phyloP scores from a whole-genome alignment of 1,284 basidiomycete species.

The Leccinum pachyderme region DNA sequence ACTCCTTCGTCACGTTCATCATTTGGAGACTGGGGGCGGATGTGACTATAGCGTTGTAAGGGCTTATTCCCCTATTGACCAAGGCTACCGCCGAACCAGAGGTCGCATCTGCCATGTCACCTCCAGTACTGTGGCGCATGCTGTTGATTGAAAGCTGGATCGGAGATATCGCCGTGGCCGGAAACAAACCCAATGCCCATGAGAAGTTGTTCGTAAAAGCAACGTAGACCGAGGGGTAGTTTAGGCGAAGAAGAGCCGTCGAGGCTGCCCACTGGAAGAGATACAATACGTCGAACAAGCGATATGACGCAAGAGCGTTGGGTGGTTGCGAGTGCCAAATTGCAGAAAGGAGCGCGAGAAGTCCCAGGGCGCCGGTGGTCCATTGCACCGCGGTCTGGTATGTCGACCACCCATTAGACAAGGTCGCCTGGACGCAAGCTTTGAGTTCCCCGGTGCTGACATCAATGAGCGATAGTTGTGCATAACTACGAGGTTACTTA shows the following conservation, averaged over 20 bases:
- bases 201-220: constrained; percentile 84
- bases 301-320: constrained; percentile 51
- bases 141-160: constrained; percentile 79
- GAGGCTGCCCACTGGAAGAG: constrained; percentile 82
- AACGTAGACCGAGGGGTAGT: constrained; percentile 83
- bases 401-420: constrained; percentile 88
- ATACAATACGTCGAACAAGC: constrained; percentile 78
- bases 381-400: constrained; percentile 76
- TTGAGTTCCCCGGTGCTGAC: constrained; percentile 67
- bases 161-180: constrained; percentile 48
- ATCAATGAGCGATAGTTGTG: constrained; percentile 75
- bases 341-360: constrained; percentile 68
- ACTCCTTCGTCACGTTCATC: constrained; percentile 4
- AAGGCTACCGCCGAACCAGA: constrained; percentile 62
- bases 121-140: constrained; percentile 83
- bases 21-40: constrained; percentile 3
- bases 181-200: constrained; percentile 86
- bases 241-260: constrained; percentile 77
- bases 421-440: constrained; percentile 88
- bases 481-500: constrained; percentile 45
- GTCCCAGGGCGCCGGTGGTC: constrained; percentile 68
- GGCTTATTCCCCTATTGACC: constrained; percentile 77
- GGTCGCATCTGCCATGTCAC: constrained; percentile 58
- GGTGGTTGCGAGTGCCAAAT: constrained; percentile 61
- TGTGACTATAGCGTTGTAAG: constrained; percentile 55